Evolutionary conservation across 2,329 filamentous ascomycete genomes (phyloP).

Genomic region (Neospermospora avenae): DNA sequence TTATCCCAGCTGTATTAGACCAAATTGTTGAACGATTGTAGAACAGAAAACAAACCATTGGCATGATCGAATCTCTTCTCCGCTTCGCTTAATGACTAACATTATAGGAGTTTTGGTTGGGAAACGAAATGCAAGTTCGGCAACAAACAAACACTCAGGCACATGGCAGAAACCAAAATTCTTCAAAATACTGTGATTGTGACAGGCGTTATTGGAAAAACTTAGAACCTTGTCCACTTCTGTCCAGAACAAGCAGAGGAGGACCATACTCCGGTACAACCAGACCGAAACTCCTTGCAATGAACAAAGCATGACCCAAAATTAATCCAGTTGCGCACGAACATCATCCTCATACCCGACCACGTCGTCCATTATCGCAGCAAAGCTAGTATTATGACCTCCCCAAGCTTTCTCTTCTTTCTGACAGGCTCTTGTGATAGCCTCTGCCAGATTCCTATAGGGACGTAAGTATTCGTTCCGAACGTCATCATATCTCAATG

Average conservation of each 20-base stretch:
- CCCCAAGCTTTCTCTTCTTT: constrained; percentile 24
- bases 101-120: no score
- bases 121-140: no score
- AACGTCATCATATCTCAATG: background rate
- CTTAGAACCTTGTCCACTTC: background rate
- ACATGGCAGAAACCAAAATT: background rate
- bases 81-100: no score
- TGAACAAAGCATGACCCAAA: background rate
- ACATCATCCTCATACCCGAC: constrained; percentile 30
- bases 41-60: no score
- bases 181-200: background rate
- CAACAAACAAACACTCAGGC: no score
- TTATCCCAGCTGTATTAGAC: no score
- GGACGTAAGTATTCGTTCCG: background rate
- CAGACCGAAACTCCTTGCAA: background rate
- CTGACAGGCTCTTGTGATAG: constrained; percentile 23
- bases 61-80: no score
- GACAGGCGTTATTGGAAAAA: background rate
- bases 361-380: constrained; percentile 25
- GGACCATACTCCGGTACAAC: background rate
- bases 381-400: constrained; percentile 20
- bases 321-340: constrained; percentile 21
- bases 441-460: constrained; percentile 19
- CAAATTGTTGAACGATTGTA: no score
- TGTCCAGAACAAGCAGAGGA: background rate